Percentiles rank a stretch among this genome's conserved stretches.
phyloP scores from a whole-genome alignment of 495 filamentous ascomycete genomes.

The Podospora conica region DNA sequence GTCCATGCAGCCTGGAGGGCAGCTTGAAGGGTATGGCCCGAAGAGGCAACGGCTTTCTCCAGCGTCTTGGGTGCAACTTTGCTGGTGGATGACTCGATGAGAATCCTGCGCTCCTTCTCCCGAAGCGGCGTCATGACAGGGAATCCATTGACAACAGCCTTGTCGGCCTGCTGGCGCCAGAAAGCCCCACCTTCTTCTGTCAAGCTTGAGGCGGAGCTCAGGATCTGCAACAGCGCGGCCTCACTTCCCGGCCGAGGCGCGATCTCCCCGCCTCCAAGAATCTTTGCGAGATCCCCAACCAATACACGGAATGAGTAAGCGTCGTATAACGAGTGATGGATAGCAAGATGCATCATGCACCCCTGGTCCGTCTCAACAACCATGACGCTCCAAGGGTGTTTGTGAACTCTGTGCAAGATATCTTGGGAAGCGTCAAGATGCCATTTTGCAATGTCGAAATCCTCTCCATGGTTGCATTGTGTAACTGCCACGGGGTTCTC shows the following conservation, averaged over 20 bases:
- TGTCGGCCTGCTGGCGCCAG: conserved; percentile 52
- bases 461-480: not conserved
- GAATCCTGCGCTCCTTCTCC: conserved; percentile 29
- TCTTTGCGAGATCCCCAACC: conserved; percentile 46
- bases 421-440: conserved; percentile 9
- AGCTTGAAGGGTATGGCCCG: conserved; percentile 63
- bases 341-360: conserved; percentile 41
- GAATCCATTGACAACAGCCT: conserved; percentile 54
- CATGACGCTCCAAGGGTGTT: conserved; percentile 28
- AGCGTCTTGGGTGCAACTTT: conserved; percentile 35
- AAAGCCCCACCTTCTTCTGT: conserved; percentile 42
- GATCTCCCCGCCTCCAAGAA: conserved; percentile 3
- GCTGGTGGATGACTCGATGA: conserved; percentile 38
- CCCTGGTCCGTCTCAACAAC: conserved; percentile 14
- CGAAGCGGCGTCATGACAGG: conserved; percentile 62
- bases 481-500: not conserved
- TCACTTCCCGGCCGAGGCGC: conserved; percentile 25
- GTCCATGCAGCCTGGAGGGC: conserved; percentile 71
- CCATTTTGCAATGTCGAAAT: conserved; percentile 31
- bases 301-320: conserved; percentile 59
- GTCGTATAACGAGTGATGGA: conserved; percentile 76
- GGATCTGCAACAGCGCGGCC: conserved; percentile 45
- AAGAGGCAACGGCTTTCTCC: conserved; percentile 44
- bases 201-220: conserved; percentile 36
- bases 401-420: conserved; percentile 12